Evolutionary conservation across 495 filamentous ascomycete species (phyloP), one percentile per base, ranked within the genome.

Genomic region (Lichina pygmaea): DNA sequence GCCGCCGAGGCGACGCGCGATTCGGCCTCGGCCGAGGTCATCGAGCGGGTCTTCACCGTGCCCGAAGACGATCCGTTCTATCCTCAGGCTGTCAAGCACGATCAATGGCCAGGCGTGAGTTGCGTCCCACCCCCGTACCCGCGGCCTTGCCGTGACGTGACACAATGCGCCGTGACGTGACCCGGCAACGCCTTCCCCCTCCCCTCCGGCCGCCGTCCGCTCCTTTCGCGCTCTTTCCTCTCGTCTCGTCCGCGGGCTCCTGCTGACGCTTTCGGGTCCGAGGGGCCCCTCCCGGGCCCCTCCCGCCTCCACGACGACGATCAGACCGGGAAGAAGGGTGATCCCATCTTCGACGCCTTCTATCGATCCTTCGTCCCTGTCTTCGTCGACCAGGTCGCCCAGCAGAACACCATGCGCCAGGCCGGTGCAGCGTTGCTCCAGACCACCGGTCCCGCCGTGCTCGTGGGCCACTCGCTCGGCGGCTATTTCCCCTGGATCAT

Each of bases 31-130:
- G 48, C 55, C 30, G 45, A 57, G 17, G 9, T 46, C 5, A 34
- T 64, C 49, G 49, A 60, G 45, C 33, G 52, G 8, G 32, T 52
- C 8, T 63, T 68, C 45, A 68, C 65, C 9, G 65, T 59, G 7
- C 45, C 54, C 41, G 47, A 55, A 41, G 49, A 60, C n/a, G 41
- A 50, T 44, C 53, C 51, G n/a, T 51, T 52, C 7, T 71, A 63
- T 60, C 59, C 60, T 0, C 62, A 62, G 51, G 64, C 66, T 13
- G 45, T 52, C 33, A 52, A 60, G 16, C 67, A 71, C 45, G 66
- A 60, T n/a, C 66, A 73, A 58, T 73, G 66, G 63, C 67, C 69
- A 10, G 67, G 69, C 33, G 51, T 34, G 13, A 32, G n/a, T 49
- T 9, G 33, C 6, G 36, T n/a, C 8, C n/a, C 8, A 3, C 5